Evolutionary conservation across 176 grass and related monocot genomes (phyloP).

Genomic region (Musa beccarii): DNA sequence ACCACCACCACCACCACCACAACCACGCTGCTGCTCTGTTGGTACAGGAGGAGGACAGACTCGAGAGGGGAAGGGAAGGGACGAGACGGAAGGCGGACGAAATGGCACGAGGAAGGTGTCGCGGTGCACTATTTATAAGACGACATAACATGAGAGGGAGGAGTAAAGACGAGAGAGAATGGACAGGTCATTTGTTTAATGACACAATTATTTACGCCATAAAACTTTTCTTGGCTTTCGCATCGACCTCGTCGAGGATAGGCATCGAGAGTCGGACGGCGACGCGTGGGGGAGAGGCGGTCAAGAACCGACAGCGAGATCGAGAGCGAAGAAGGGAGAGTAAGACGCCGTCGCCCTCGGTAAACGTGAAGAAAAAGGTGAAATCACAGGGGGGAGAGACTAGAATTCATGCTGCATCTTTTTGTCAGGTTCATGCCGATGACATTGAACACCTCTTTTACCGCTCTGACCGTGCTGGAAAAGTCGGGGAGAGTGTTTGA

Average conservation of each 20-base stretch:
- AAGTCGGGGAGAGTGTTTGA: too few species aligned
- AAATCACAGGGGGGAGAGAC: too few species aligned
- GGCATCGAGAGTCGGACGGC: neutral
- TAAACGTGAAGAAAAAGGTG: too few species aligned
- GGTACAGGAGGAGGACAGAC: neutral
- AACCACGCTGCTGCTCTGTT: neutral
- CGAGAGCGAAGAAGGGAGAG: too few species aligned
- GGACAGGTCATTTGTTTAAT: neutral
- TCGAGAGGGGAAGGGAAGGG: neutral
- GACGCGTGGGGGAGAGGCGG: neutral
- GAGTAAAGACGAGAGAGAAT: neutral
- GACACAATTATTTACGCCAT: too few species aligned
- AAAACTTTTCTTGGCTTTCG: neutral
- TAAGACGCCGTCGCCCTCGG: too few species aligned
- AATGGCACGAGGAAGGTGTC: neutral
- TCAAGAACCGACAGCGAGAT: neutral
- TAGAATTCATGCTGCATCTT: too few species aligned
- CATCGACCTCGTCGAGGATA: too few species aligned
- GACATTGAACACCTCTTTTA: too few species aligned
- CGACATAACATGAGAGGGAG: neutral
- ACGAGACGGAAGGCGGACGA: neutral
- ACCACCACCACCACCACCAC: too few species aligned
- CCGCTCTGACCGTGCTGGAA: too few species aligned
- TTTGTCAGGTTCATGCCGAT: too few species aligned
- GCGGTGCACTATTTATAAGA: neutral